Percentiles rank a stretch among this genome's conserved stretches.
phyloP scores from a whole-genome alignment of 768 basidiomycete species.

The Pseudohyphozyma bogoriensis region DNA sequence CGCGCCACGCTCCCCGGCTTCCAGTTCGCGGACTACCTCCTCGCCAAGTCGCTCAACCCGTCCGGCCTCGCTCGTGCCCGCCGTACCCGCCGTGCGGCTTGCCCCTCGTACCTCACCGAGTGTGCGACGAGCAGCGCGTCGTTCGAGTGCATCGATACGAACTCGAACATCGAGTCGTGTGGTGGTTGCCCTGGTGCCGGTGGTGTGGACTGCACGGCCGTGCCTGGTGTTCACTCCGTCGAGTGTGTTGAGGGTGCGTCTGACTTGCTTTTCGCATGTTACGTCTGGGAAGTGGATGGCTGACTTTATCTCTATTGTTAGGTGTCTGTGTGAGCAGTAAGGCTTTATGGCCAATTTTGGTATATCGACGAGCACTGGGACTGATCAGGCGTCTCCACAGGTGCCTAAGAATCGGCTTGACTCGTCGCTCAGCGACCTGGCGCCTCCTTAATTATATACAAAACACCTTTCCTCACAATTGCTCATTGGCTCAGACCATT shows the following conservation, averaged over 20 bases:
- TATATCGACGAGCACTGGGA: too few species aligned
- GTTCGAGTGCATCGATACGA: neutral
- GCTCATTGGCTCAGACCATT: too few species aligned
- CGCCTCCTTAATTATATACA: too few species aligned
- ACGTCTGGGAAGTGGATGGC: too few species aligned
- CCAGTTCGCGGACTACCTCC: constrained; percentile 1
- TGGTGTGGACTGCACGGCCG: neutral
- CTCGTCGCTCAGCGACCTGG: too few species aligned
- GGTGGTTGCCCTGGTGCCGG: neutral
- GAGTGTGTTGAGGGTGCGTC: neutral
- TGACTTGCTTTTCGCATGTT: too few species aligned
- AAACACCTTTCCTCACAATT: too few species aligned
- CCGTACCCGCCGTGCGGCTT: neutral
- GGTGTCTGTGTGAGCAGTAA: too few species aligned
- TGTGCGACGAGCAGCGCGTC: neutral
- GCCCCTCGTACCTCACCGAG: neutral
- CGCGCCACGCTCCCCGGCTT: constrained; percentile 47
- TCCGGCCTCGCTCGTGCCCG: constrained; percentile 6
- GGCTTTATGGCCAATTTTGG: too few species aligned
- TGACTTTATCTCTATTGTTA: too few species aligned
- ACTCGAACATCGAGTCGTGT: constrained; percentile 2
- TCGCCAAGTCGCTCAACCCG: neutral
- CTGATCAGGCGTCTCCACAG: too few species aligned
- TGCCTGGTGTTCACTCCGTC: neutral
- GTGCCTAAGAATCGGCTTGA: too few species aligned